Percentiles rank a stretch among this genome's conserved stretches.
phyloP scores from a whole-genome alignment of 345 rosid genomes.

The Trapa bicornis region DNA sequence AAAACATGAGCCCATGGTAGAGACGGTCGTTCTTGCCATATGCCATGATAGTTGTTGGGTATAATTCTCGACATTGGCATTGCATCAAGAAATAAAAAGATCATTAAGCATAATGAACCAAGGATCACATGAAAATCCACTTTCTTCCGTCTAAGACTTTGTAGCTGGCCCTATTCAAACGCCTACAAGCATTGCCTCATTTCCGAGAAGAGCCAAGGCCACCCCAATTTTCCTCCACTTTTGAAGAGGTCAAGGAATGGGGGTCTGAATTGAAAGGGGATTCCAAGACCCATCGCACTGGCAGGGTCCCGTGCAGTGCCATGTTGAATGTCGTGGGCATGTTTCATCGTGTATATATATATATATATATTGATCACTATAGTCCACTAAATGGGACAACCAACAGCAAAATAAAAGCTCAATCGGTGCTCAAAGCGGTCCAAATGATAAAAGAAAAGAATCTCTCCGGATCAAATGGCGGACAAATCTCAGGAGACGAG shows the following conservation, averaged over 20 bases:
- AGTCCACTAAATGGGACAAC: background rate
- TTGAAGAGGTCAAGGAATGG: too few relatives aligned
- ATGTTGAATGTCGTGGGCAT: background rate
- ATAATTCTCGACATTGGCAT: too few relatives aligned
- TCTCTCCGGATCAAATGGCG: conserved; percentile 13
- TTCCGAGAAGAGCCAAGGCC: background rate
- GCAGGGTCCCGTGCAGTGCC: background rate
- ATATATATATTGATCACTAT: conserved; percentile 2
- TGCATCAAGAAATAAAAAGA: too few relatives aligned
- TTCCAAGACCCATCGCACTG: too few relatives aligned
- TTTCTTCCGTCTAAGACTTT: background rate
- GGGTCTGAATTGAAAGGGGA: too few relatives aligned
- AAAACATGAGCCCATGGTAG: too few relatives aligned
- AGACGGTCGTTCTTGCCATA: too few relatives aligned
- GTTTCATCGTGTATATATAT: too few relatives aligned
- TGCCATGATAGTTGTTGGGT: too few relatives aligned
- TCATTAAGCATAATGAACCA: too few relatives aligned
- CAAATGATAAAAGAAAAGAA: background rate
- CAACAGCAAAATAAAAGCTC: background rate
- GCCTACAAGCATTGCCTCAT: background rate
- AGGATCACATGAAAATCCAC: too few relatives aligned
- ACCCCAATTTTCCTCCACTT: background rate
- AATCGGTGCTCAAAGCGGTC: background rate
- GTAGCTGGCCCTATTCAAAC: background rate
- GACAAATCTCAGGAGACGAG: conserved; percentile 27